A percentile compares a stretch with the other conserved stretches of the same genome.
Evolutionary conservation across 2,329 filamentous ascomycete species (phyloP).

Genomic region (Exophiala sp.): DNA sequence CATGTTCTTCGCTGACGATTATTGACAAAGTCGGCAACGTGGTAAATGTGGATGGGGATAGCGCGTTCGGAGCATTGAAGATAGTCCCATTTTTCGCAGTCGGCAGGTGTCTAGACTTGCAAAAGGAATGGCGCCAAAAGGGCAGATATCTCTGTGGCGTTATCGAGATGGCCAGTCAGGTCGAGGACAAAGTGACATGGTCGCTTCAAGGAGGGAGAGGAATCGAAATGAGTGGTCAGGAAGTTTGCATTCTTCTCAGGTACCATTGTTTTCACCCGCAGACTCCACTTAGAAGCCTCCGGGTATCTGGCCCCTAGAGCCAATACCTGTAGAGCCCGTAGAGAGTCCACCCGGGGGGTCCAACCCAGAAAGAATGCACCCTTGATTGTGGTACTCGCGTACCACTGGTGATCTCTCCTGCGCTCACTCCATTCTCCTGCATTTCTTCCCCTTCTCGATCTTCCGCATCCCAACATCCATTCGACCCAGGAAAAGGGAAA

Average conservation of each 20-base stretch:
- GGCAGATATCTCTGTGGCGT: background rate
- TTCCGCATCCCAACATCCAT: conserved; percentile 6
- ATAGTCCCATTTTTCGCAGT: too few relatives aligned
- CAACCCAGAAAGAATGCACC: too few relatives aligned
- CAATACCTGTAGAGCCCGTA: too few relatives aligned
- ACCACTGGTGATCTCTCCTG: background rate
- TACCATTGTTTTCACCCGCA: too few relatives aligned
- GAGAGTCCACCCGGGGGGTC: too few relatives aligned
- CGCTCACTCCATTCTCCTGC: background rate
- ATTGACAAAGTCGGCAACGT: too few relatives aligned
- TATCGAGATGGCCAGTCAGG: background rate
- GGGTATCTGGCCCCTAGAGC: too few relatives aligned
- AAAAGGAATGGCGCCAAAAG: conserved; percentile 1
- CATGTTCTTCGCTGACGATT: background rate
- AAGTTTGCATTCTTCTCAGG: too few relatives aligned
- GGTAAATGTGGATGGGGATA: too few relatives aligned
- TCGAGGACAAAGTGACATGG: conserved; percentile 2
- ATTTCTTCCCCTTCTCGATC: conserved; percentile 3
- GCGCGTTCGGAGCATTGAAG: background rate
- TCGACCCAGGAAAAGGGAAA: conserved; percentile 4
- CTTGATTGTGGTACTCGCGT: background rate
- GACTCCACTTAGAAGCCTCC: too few relatives aligned
- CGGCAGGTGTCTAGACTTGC: conserved; percentile 3
- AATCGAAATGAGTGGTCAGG: background rate
- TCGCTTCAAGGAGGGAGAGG: conserved; percentile 9